A percentile compares a stretch with the other conserved stretches of the same genome.
Conservation (phyloP, 768 basidiomycete genomes). For the Mycena albidolilacea region DNA sequence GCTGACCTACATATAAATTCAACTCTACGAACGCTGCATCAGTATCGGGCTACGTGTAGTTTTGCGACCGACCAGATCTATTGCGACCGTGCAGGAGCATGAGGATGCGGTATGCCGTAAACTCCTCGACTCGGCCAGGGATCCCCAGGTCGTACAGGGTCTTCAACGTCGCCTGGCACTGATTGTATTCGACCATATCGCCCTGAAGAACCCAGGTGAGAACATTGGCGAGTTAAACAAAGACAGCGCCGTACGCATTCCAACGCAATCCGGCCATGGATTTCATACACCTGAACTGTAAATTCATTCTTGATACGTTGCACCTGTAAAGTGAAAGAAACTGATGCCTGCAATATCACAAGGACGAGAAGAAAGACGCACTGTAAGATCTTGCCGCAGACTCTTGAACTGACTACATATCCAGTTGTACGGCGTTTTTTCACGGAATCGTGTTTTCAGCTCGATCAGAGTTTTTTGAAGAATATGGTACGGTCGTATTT, state of each 20-base stretch:
- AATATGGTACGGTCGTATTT: slow-evolving; percentile 90
- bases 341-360: slow-evolving; percentile 45
- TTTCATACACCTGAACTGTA: slow-evolving; percentile 97
- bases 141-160: slow-evolving; percentile 95
- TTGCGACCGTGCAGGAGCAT: slow-evolving; percentile 96
- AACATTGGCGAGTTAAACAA: slow-evolving; percentile 20
- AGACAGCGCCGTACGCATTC: slow-evolving; percentile 76
- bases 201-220: slow-evolving; percentile 62
- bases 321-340: slow-evolving; percentile 69
- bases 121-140: slow-evolving; percentile 94
- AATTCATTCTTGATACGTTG: slow-evolving; percentile 99
- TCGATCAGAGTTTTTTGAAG: slow-evolving; percentile 89
- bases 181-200: slow-evolving; percentile 99
- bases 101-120: slow-evolving; percentile 96
- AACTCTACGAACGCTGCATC: slow-evolving; percentile 72
- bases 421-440: slow-evolving; percentile 85
- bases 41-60: slow-evolving; percentile 15
- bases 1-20: slow-evolving; percentile 97
- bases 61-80: slow-evolving; percentile 80
- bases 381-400: slow-evolving; percentile 96
- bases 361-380: slow-evolving; percentile 59
- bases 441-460: slow-evolving; percentile 90
- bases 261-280: slow-evolving; percentile 96
- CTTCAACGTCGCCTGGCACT: slow-evolving; percentile 93
- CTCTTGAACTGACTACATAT: slow-evolving; percentile 99